Conservation (phyloP, 2,329 filamentous ascomycete species). For the Cladophialophora chaetospira region DNA sequence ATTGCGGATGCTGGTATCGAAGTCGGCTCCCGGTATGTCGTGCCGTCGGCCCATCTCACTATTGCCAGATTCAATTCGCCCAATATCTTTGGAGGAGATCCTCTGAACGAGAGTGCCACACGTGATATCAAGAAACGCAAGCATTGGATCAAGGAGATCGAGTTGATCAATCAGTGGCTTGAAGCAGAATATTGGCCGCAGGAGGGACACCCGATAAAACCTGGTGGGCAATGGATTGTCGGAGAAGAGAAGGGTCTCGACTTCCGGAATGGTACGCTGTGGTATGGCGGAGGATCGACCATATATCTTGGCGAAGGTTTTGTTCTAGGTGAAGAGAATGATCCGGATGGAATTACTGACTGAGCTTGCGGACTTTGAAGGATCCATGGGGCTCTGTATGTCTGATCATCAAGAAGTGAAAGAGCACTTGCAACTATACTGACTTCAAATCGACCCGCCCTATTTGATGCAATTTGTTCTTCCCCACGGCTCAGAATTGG, state of each 20-base stretch:
- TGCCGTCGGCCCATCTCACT: constrained; percentile 87
- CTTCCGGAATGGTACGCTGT: constrained; percentile 71
- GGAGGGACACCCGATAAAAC: constrained; percentile 39
- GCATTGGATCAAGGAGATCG: constrained; percentile 69
- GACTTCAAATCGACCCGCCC: no score
- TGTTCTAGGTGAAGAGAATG: constrained; percentile 15
- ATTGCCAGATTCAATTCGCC: constrained; percentile 76
- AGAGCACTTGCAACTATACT: no score
- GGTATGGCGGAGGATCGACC: constrained; percentile 83
- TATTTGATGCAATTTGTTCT: no score
- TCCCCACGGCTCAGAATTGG: no score
- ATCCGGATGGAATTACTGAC: not conserved
- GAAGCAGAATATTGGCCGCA: constrained; percentile 69
- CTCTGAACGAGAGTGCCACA: constrained; percentile 43
- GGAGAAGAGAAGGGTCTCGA: constrained; percentile 82
- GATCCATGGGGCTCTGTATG: no score
- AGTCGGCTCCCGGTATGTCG: constrained; percentile 78
- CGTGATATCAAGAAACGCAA: constrained; percentile 58
- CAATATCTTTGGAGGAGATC: constrained; percentile 53
- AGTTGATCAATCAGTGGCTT: constrained; percentile 76
- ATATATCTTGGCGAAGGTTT: constrained; percentile 53
- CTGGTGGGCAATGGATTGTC: constrained; percentile 77
- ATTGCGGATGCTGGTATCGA: constrained; percentile 64
- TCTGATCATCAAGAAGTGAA: no score
- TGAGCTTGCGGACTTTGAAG: no score